Evolutionary conservation across 208 protist species (phyloP).

Genomic region (Tritrichomonas foetus): DNA sequence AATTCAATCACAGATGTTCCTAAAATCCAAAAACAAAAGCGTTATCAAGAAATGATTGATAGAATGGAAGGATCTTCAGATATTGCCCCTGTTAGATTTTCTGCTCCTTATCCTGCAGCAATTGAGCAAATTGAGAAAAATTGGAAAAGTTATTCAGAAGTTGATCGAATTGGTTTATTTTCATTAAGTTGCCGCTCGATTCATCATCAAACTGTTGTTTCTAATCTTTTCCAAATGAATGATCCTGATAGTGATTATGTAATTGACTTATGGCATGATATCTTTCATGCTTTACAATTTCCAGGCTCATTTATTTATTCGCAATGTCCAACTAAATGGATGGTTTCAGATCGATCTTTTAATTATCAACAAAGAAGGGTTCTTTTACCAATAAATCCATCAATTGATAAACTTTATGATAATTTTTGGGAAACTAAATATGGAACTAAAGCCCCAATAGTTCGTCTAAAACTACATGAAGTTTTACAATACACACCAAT

Average conservation of each 20-base stretch:
- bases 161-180: background rate
- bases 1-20: background rate
- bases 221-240: background rate
- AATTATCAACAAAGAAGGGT: background rate
- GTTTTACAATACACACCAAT: background rate
- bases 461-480: background rate
- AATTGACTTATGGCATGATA: background rate
- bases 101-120: background rate
- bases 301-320: background rate
- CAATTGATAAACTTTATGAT: background rate
- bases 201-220: background rate
- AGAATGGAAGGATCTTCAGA: background rate
- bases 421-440: background rate
- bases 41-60: background rate
- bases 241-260: background rate
- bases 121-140: background rate
- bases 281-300: background rate
- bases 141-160: background rate
- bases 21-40: background rate
- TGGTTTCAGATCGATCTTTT: background rate
- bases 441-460: background rate
- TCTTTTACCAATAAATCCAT: slow-evolving; percentile 22
- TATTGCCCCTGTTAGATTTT: background rate
- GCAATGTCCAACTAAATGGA: background rate
- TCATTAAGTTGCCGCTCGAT: background rate